Percentiles rank a stretch among this genome's conserved stretches.
Evolutionary conservation across 352 stramenopile species (phyloP).

Genomic region (Peronospora belbahrii): DNA sequence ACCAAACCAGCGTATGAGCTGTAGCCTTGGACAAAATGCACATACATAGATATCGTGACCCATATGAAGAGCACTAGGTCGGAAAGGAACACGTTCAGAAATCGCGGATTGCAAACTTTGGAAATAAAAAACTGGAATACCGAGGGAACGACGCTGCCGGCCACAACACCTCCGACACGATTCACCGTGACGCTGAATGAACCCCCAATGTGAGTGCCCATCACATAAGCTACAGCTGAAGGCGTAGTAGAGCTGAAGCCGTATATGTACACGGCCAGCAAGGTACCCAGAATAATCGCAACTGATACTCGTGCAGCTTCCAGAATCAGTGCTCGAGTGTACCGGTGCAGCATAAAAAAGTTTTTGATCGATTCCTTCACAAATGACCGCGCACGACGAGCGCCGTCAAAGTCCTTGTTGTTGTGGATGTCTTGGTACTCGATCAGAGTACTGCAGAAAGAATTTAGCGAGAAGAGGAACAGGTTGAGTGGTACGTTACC

Average conservation of each 20-base stretch:
- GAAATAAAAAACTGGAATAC: constrained; percentile 83
- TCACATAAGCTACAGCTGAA: constrained; percentile 60
- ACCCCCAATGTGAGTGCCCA: constrained; percentile 69
- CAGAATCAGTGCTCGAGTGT: constrained; percentile 8
- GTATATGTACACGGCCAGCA: constrained; percentile 71
- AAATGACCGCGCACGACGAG: constrained; percentile 44
- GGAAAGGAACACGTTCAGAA: constrained; percentile 40
- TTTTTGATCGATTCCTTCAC: constrained; percentile 34
- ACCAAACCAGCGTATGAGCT: constrained; percentile 65
- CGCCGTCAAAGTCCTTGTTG: constrained; percentile 40
- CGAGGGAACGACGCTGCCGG: constrained; percentile 69
- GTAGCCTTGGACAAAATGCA: constrained; percentile 58
- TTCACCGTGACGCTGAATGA: constrained; percentile 78
- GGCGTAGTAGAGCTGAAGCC: constrained; percentile 60
- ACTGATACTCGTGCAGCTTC: constrained; percentile 10
- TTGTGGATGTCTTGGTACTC: constrained; percentile 64
- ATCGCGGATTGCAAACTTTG: constrained; percentile 42
- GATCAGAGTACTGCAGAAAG: constrained; percentile 70
- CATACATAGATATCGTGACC: constrained; percentile 71
- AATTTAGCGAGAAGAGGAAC: constrained; percentile 80
- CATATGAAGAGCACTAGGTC: constrained; percentile 59
- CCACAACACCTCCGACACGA: constrained; percentile 77
- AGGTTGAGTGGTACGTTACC: constrained; percentile 77
- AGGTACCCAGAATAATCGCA: constrained; percentile 55
- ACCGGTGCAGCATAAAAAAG: constrained; percentile 28